These are phyloP conservation scores for Macaranga tanarius DNA, from an alignment of 441 rosid species.

Conservation along the genomic window DNA sequence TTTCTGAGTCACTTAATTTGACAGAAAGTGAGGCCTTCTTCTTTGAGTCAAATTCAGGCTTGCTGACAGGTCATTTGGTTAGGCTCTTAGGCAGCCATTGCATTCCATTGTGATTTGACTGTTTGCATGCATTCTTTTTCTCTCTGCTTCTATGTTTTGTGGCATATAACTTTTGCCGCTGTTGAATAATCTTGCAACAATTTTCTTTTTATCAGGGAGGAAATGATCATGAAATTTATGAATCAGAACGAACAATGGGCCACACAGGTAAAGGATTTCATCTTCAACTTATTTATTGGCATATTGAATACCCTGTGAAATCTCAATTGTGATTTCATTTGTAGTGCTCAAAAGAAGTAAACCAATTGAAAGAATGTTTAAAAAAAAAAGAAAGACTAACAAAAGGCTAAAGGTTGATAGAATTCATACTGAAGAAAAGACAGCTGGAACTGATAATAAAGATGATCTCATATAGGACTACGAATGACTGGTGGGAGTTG, in stretches of 20 bases:
- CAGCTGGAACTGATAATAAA: neutral
- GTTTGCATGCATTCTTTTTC: neutral
- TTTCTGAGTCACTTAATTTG: neutral
- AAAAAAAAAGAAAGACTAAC: neutral
- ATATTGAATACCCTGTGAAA: neutral
- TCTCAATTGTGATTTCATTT: constrained; percentile 2
- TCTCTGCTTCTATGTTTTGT: neutral
- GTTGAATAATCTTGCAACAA: constrained; percentile 14
- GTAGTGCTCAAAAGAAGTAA: neutral
- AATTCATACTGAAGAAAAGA: neutral
- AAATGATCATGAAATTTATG: constrained; percentile 90
- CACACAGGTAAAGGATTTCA: constrained; percentile 65
- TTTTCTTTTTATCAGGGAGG: constrained; percentile 67
- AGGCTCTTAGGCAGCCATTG: too few relatives aligned
- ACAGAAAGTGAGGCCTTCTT: neutral
- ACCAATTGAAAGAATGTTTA: neutral
- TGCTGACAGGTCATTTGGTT: neutral
- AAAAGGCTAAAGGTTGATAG: neutral
- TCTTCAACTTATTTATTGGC: constrained; percentile 7
- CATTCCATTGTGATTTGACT: neutral
- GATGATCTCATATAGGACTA: too few relatives aligned
- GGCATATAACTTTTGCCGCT: neutral
- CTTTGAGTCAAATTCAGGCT: neutral
- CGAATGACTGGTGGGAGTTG: too few relatives aligned
- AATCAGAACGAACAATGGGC: constrained; percentile 80